Evolutionary conservation across 257 asterid genomes (phyloP).

Genomic region (Ehretia macrophylla): DNA sequence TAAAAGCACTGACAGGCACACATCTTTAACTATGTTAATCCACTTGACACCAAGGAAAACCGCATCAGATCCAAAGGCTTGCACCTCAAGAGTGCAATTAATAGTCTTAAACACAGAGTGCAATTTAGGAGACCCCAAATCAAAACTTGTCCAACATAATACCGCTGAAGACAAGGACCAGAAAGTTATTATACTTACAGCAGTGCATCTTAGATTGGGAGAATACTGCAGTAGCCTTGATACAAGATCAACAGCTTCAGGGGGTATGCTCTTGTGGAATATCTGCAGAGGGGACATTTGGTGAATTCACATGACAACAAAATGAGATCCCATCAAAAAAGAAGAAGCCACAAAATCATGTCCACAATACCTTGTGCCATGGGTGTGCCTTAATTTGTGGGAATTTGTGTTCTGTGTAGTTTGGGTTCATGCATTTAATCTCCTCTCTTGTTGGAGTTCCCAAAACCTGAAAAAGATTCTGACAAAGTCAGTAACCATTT

Average conservation of each 20-base stretch:
- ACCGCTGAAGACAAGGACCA: neutral
- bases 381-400: constrained; percentile 87
- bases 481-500: neutral
- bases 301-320: neutral
- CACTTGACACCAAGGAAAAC: no score
- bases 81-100: no score
- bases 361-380: constrained; percentile 40
- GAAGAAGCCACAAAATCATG: neutral
- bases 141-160: neutral
- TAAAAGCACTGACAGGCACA: no score
- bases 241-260: constrained; percentile 80
- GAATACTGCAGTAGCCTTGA: constrained; percentile 82
- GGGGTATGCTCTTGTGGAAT: constrained; percentile 75
- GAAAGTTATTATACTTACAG: constrained; percentile 47
- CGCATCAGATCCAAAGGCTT: no score
- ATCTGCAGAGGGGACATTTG: constrained; percentile 30
- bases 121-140: no score
- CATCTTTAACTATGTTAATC: no score
- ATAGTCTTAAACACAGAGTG: no score
- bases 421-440: constrained; percentile 87
- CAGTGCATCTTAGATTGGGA: constrained; percentile 67
- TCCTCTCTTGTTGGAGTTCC: constrained; percentile 92
- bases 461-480: constrained; percentile 43
- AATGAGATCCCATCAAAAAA: neutral
- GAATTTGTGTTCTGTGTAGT: constrained; percentile 71